Base-by-base conservation (phyloP, 495 filamentous ascomycete species). In the Clavariopsis aquatica region DNA sequence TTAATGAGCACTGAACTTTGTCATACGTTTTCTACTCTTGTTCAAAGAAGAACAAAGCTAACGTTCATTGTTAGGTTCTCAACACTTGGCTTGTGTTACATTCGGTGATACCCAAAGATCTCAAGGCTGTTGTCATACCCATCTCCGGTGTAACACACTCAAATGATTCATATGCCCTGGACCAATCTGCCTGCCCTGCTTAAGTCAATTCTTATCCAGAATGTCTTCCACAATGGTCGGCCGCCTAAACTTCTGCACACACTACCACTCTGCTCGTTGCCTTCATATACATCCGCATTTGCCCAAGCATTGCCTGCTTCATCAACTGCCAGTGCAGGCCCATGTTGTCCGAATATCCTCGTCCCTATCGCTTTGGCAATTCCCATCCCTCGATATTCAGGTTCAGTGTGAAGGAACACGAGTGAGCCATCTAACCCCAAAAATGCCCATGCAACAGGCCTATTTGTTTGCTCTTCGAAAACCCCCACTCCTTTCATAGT, bases 1-100 rank as follows among this genome's bases (percentile, higher is more conserved):
- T 85, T 84, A 74, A 80, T 85, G 82, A 85, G 75, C 74, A 49
- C 24, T 15, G 20, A 24, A 52, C 29, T 45, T 64, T 66, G 31
- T 38, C 22, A 19, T 7, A 22, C 24, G 17, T 43, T 57, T 20
- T 13, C 53, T 38, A 45, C 5, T 2, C 8, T 20, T 45, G 3
- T 15, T 43, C n/a, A 2, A n/a, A 43, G 31, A 43, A n/a, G 9
- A n/a, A 43, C 6, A 17, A 43, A 43, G 13, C 38, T 43, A 17
- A 43, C 13, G 9, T 43, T 43, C 5, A 43, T 10, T 43, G 38
- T 43, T n/a, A 3, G n/a, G 38, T 8, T 17, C 12, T 12, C 31
- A 34, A 34, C 5, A 34, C 12, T 6, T 34, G 6, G 31, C 31
- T 34, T 12, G 5, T 34, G 5, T 34, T 34, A 34, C 12, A 6